phyloP scores from a whole-genome alignment of 495 filamentous ascomycete species.

The Baudoinia panamericana region DNA sequence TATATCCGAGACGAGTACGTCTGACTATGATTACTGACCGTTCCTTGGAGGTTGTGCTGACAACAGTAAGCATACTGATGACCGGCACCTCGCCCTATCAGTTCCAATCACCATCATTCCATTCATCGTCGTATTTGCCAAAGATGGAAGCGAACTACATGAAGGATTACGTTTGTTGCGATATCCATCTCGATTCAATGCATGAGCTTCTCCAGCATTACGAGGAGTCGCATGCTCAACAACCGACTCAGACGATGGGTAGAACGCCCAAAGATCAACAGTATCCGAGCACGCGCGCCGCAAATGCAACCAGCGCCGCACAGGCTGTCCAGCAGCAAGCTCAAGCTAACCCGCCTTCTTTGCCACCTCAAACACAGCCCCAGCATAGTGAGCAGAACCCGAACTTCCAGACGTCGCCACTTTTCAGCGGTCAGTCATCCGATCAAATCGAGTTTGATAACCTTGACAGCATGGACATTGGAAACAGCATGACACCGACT shows the following conservation, averaged over 20 bases:
- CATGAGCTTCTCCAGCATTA: constrained; percentile 95
- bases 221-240: constrained; percentile 77
- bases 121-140: constrained; percentile 93
- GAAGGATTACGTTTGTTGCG: constrained; percentile 91
- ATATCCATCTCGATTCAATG: constrained; percentile 68
- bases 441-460: constrained; percentile 58
- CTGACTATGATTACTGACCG: constrained; percentile 7
- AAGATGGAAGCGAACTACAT: constrained; percentile 96
- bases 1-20: constrained; percentile 98
- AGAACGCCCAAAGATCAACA: constrained; percentile 43
- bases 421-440: constrained; percentile 30
- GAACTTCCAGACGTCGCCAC: constrained; percentile 11
- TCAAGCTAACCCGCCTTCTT: constrained; percentile 32
- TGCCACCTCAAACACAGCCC: constrained; percentile 21
- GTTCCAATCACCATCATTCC: constrained; percentile 86
- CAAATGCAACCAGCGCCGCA: constrained; percentile 20
- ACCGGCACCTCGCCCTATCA: constrained; percentile 83
- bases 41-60: background rate
- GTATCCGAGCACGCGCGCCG: constrained; percentile 33
- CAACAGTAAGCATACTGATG: constrained; percentile 75
- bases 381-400: constrained; percentile 2
- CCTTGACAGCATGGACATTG: constrained; percentile 94
- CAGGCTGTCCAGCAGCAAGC: constrained; percentile 20
- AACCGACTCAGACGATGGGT: constrained; percentile 37
- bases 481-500: constrained; percentile 53